These are phyloP conservation scores for Fomitopsis schrenkii DNA, from an alignment of 1,284 basidiomycete species.

Conservation along the genomic window DNA sequence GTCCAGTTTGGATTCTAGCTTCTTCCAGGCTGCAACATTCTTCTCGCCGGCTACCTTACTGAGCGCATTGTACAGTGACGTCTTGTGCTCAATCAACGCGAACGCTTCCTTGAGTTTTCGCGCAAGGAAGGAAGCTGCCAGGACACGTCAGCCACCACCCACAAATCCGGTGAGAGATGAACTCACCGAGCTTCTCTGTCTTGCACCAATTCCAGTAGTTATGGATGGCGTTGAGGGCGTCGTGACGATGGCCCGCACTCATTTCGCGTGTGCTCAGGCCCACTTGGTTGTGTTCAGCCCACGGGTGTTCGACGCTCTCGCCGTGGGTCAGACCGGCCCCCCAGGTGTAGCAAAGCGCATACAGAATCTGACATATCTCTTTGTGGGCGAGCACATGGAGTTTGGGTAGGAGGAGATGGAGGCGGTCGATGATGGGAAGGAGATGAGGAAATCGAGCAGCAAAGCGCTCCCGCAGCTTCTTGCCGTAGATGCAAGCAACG, in stretches of 20 bases:
- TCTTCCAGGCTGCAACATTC: not conserved
- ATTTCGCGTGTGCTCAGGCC: not conserved
- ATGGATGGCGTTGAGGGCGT: not conserved
- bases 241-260: not conserved
- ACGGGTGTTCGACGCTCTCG: no score
- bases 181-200: not conserved
- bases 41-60: not conserved
- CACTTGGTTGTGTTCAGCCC: no score
- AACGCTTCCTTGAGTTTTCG: not conserved
- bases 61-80: not conserved
- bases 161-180: not conserved
- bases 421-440: not conserved
- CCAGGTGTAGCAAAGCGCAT: no score
- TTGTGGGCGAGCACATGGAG: conserved; percentile 7
- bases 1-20: not conserved
- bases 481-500: conserved; percentile 5
- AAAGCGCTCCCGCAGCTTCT: not conserved
- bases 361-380: conserved; percentile 3
- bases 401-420: conserved; percentile 4
- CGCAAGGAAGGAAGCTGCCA: not conserved
- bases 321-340: no score
- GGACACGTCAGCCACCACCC: not conserved
- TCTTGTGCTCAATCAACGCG: not conserved
- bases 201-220: no score
- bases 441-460: not conserved